phyloP scores from a whole-genome alignment of 148 eudicot genomes.

The Spergularia marina region DNA sequence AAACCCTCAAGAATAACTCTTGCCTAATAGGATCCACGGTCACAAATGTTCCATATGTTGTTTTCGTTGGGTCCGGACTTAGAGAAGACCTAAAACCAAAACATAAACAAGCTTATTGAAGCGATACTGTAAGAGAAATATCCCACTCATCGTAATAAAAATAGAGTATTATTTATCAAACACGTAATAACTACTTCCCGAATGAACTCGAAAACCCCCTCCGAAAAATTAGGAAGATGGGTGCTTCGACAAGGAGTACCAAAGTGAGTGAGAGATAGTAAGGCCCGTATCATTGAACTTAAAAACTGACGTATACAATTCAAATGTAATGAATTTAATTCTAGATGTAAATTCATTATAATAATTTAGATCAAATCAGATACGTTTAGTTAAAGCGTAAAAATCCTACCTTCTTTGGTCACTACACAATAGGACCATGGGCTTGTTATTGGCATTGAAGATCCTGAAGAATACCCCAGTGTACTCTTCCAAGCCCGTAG shows the following conservation, averaged over 20 bases:
- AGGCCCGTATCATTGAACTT: too few species aligned
- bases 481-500: conserved; percentile 44
- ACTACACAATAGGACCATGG: conserved; percentile 55
- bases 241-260: too few species aligned
- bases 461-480: conserved; percentile 59
- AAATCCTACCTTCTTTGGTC: conserved; percentile 42
- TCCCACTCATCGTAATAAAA: too few species aligned
- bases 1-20: conserved; percentile 19
- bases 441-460: conserved; percentile 34
- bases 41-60: conserved; percentile 22
- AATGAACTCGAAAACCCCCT: too few species aligned
- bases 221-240: too few species aligned
- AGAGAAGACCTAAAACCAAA: conserved; percentile 21
- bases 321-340: too few species aligned
- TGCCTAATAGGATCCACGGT: conserved; percentile 17
- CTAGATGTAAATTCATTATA: too few species aligned
- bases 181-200: too few species aligned
- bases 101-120: not conserved
- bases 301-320: too few species aligned
- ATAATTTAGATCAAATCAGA: too few species aligned
- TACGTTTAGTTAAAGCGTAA: too few species aligned
- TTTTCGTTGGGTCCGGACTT: conserved; percentile 16
- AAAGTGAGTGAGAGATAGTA: not conserved
- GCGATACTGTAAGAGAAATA: not conserved
- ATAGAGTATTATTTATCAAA: too few species aligned